Conservation (phyloP, 306 rosid genomes). For the Malus sylvestris region DNA sequence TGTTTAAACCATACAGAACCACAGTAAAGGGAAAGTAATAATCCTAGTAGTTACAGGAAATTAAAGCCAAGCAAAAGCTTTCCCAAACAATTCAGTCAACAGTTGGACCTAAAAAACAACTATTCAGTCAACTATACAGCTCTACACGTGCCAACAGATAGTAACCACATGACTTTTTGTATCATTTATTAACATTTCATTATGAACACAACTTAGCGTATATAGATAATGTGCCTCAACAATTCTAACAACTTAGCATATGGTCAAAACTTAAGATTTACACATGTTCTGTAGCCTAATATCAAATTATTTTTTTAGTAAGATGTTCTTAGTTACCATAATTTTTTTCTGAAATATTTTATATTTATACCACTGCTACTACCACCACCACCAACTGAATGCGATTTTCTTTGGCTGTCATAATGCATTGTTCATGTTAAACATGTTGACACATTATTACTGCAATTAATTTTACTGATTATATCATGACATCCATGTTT, state of each 20-base stretch:
- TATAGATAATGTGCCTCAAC: background rate
- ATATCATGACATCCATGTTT: constrained; percentile 11
- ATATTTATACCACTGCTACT: background rate
- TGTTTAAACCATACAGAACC: background rate
- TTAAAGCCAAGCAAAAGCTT: background rate
- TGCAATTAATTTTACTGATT: background rate
- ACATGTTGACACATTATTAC: constrained; percentile 1
- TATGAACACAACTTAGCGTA: background rate
- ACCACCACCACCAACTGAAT: background rate
- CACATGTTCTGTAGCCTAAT: background rate
- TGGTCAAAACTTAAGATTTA: background rate
- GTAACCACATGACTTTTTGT: background rate
- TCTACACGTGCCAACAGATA: background rate
- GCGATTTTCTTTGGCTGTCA: background rate
- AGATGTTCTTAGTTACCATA: background rate
- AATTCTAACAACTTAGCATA: background rate
- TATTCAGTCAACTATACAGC: background rate
- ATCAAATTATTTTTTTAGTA: background rate
- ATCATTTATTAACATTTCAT: background rate
- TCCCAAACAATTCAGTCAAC: background rate
- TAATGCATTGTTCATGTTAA: background rate
- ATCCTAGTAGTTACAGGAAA: background rate
- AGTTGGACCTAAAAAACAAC: background rate
- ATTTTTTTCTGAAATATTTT: background rate
- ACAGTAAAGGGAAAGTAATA: background rate